Percentiles rank a stretch among this genome's conserved stretches.
Conservation (phyloP, 169 alveolate genomes). For the Perkinsus marinus region DNA sequence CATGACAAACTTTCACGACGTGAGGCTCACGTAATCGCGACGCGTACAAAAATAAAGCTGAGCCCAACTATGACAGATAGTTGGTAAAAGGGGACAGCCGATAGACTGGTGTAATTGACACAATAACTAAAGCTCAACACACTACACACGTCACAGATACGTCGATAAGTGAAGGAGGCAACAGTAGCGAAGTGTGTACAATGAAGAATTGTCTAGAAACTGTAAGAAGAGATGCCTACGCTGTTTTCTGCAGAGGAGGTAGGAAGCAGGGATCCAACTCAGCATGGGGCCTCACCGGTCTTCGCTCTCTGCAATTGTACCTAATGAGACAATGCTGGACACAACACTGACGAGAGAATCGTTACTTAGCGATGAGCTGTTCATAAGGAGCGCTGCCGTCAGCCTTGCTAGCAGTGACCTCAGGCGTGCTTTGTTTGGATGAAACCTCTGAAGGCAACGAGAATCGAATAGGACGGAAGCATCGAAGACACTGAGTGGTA, state of each 20-base stretch:
- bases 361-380: background rate
- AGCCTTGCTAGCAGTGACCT: background rate
- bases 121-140: background rate
- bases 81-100: too few relatives aligned
- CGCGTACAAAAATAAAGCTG: too few relatives aligned
- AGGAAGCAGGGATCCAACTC: background rate
- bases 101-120: too few relatives aligned
- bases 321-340: background rate
- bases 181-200: background rate
- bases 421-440: background rate
- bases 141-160: background rate
- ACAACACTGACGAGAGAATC: background rate
- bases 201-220: background rate
- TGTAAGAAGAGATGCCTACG: background rate
- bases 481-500: background rate
- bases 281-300: background rate
- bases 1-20: too few relatives aligned
- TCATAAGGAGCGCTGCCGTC: background rate
- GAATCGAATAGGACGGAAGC: background rate
- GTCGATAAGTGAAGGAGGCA: background rate
- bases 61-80: too few relatives aligned
- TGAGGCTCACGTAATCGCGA: too few relatives aligned
- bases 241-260: background rate
- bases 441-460: background rate
- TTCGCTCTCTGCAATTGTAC: background rate